phyloP scores from a whole-genome alignment of 1,284 basidiomycete genomes.

The Hemileia vastatrix region DNA sequence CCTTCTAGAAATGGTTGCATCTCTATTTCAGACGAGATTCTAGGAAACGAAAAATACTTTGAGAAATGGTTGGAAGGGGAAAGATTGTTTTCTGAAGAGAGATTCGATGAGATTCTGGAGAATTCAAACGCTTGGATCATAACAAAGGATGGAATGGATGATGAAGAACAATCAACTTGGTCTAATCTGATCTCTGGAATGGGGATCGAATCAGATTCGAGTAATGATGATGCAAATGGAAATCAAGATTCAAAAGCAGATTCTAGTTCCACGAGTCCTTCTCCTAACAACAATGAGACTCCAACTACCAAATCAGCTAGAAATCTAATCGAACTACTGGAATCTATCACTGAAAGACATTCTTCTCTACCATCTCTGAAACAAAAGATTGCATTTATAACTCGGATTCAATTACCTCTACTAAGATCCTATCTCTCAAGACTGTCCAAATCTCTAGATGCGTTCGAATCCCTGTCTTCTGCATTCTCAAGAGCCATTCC shows the following conservation, averaged over 20 bases:
- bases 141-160: constrained; percentile 33
- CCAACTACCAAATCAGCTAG: no score
- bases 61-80: constrained; percentile 79
- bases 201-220: not conserved
- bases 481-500: constrained; percentile 81
- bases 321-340: no score
- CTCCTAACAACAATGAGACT: no score
- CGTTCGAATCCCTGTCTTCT: constrained; percentile 81
- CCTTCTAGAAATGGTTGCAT: constrained; percentile 30
- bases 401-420: constrained; percentile 72
- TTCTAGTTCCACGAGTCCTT: no score
- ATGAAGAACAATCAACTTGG: constrained; percentile 25
- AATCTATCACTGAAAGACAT: constrained; percentile 65
- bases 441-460: constrained; percentile 73
- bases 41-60: constrained; percentile 78
- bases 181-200: not conserved
- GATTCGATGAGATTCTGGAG: constrained; percentile 34
- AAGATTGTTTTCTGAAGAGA: constrained; percentile 40
- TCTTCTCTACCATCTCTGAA: constrained; percentile 66
- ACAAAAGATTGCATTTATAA: constrained; percentile 72
- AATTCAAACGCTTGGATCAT: constrained; percentile 36
- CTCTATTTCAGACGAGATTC: constrained; percentile 60
- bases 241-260: no score
- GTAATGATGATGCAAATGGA: no score
- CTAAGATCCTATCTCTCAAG: constrained; percentile 66